These are phyloP conservation scores for Pyrus hybrid DNA, from an alignment of 331 rosid species.

Conservation along the genomic window DNA sequence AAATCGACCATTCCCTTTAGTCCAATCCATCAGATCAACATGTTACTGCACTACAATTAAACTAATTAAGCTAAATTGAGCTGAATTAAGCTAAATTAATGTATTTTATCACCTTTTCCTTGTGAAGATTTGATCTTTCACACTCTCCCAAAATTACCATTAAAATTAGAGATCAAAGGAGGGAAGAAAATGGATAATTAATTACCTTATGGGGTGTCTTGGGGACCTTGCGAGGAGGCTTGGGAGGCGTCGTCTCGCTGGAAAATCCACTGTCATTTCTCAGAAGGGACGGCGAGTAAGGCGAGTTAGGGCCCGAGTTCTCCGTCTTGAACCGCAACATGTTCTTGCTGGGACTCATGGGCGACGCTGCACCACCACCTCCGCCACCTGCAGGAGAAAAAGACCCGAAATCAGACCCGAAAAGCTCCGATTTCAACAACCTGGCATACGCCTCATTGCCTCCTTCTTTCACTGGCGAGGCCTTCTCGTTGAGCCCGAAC, in stretches of 20 bases:
- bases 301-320: conserved; percentile 65
- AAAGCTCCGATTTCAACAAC: conserved; percentile 70
- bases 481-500: conserved; percentile 66
- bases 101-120: not conserved
- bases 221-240: no score
- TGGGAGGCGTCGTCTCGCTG: conserved; percentile 70
- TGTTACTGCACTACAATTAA: not conserved
- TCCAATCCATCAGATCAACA: not conserved
- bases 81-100: not conserved
- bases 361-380: conserved; percentile 22
- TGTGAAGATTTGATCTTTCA: not conserved
- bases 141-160: not conserved
- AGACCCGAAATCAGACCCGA: conserved; percentile 86
- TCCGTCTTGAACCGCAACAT: conserved; percentile 90
- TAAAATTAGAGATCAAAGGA: not conserved
- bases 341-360: conserved; percentile 82
- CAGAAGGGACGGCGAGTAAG: conserved; percentile 67
- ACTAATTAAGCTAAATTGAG: not conserved
- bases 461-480: conserved; percentile 88
- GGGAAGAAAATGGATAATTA: not conserved
- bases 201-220: no score
- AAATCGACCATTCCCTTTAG: not conserved
- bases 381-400: conserved; percentile 75
- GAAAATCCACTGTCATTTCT: conserved; percentile 39
- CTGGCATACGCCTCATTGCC: conserved; percentile 71